These are phyloP conservation scores for Pseudogymnoascus sp. DNA, from an alignment of 2,329 filamentous ascomycete genomes.

Conservation along the genomic window DNA sequence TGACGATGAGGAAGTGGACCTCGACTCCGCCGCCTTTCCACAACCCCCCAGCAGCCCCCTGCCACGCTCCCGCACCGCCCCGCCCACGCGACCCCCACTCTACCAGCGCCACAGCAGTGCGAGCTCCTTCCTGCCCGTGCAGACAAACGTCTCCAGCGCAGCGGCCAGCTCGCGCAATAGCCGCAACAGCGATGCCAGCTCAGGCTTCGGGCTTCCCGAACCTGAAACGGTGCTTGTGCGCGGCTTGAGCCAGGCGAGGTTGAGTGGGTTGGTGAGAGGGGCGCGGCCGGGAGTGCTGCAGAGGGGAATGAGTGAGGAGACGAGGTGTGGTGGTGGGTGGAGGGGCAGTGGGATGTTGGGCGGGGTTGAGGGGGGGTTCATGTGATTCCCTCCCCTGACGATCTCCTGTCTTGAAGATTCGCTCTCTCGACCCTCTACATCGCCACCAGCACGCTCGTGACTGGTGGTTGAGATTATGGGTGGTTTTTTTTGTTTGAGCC, in stretches of 20 bases:
- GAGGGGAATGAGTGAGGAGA: not conserved
- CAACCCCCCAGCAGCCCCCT: not conserved
- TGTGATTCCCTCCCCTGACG: not conserved
- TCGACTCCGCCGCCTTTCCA: not conserved
- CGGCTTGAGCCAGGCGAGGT: not conserved
- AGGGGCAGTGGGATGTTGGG: not conserved
- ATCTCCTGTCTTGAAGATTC: no score
- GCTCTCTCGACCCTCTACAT: not conserved
- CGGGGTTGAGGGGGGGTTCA: not conserved
- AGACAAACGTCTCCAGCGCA: not conserved
- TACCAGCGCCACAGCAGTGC: conserved; percentile 1
- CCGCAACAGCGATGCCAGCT: not conserved
- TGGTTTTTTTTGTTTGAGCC: not conserved
- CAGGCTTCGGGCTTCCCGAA: not conserved
- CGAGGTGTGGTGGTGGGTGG: not conserved
- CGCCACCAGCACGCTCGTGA: not conserved
- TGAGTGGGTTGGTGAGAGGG: not conserved
- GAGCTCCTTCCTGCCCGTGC: not conserved
- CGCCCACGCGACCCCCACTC: not conserved
- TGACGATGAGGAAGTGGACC: conserved; percentile 33
- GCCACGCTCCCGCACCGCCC: not conserved
- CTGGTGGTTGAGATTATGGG: not conserved
- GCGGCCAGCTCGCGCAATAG: not conserved
- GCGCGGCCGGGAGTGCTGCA: not conserved
- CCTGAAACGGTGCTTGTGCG: not conserved